These are phyloP conservation scores for Chrysoporthe austroafricana DNA, from an alignment of 2,329 filamentous ascomycete species.

Conservation along the genomic window DNA sequence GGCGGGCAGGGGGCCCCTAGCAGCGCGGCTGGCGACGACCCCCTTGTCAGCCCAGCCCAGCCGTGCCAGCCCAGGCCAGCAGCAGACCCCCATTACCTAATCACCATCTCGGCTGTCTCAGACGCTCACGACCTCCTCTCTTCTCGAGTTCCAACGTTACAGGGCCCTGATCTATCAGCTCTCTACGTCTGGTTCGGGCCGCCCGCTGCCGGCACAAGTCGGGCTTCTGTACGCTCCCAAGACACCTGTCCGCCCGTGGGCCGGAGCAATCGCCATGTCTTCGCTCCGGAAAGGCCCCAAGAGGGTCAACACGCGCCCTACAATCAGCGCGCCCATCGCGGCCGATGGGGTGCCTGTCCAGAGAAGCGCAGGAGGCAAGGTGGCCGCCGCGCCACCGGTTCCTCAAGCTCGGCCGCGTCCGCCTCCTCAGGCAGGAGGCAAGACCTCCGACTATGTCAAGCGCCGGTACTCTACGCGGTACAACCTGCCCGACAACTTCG, in stretches of 20 bases:
- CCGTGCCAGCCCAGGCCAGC: not conserved
- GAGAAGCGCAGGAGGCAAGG: slow-evolving; percentile 40
- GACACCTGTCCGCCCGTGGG: not conserved
- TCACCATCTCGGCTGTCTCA: slow-evolving; percentile 13
- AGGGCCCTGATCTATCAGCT: not conserved
- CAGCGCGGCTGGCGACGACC: not conserved
- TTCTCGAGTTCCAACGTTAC: not conserved
- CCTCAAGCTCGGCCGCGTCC: slow-evolving; percentile 48
- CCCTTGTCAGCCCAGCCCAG: slow-evolving; percentile 9
- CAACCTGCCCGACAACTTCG: slow-evolving; percentile 71
- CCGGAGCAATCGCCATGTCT: slow-evolving; percentile 50
- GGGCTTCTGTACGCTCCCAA: slow-evolving; percentile 1
- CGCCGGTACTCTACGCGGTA: slow-evolving; percentile 92
- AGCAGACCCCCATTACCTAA: slow-evolving; percentile 1
- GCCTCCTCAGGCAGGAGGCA: slow-evolving; percentile 57
- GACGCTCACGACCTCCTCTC: not conserved
- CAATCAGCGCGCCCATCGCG: slow-evolving; percentile 64
- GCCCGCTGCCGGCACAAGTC: not conserved
- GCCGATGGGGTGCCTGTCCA: slow-evolving; percentile 45
- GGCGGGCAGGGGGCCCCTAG: slow-evolving; percentile 7
- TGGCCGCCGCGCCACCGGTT: slow-evolving; percentile 34
- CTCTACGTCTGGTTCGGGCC: not conserved
- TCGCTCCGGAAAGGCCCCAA: slow-evolving; percentile 65
- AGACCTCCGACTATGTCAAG: slow-evolving; percentile 86
- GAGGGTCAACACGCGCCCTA: slow-evolving; percentile 59